These are phyloP conservation scores for Claviceps capensis DNA, from an alignment of 2,329 filamentous ascomycete genomes.

Conservation along the genomic window DNA sequence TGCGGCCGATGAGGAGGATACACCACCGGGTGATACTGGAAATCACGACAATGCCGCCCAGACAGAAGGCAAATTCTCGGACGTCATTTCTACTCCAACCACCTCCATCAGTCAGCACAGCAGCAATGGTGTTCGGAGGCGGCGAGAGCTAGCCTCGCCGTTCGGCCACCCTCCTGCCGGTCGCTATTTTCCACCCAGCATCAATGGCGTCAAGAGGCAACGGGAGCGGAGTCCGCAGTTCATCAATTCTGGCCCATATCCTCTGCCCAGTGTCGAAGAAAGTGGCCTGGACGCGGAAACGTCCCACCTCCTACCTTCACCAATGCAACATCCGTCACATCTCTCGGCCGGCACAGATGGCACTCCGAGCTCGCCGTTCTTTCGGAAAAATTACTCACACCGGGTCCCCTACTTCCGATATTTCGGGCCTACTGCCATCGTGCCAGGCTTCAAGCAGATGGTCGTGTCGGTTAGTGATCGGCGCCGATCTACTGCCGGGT, in stretches of 20 bases:
- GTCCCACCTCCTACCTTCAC: conserved; percentile 4
- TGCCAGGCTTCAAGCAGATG: conserved; percentile 88
- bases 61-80: neutral
- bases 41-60: conserved; percentile 3
- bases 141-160: neutral
- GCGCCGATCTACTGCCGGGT: conserved; percentile 43
- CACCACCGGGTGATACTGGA: conserved; percentile 1
- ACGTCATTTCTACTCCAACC: neutral
- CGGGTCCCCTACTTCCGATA: conserved; percentile 82
- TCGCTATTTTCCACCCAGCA: neutral
- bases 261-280: neutral
- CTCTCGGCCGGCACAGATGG: conserved; percentile 11
- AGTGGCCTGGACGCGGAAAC: neutral
- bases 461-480: conserved; percentile 61
- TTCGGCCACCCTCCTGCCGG: neutral
- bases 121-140: neutral
- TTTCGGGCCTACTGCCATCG: conserved; percentile 82
- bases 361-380: conserved; percentile 25
- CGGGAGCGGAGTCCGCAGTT: neutral
- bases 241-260: neutral
- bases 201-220: neutral
- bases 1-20: conserved; percentile 7
- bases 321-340: conserved; percentile 6
- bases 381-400: conserved; percentile 40
- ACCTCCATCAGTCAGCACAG: neutral